Evolutionary conservation across 345 rosid genomes (phyloP).

Genomic region (Pelargonium nanum): DNA sequence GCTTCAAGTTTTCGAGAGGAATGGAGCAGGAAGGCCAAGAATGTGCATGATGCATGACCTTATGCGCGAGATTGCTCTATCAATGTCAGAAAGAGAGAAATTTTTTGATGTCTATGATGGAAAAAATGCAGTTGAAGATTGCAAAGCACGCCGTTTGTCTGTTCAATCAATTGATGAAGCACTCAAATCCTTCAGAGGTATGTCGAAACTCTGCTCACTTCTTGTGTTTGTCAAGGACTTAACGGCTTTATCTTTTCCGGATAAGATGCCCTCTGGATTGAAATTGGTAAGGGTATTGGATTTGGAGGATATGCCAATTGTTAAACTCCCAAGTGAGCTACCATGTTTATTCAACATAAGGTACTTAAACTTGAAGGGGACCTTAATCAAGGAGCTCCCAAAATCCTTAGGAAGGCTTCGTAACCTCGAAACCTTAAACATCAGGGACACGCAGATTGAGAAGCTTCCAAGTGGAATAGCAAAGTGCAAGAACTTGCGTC

Average conservation of each 20-base stretch:
- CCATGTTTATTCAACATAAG: slow-evolving; percentile 2
- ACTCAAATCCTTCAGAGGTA: slow-evolving; percentile 3
- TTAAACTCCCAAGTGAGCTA: background rate
- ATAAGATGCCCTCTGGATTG: slow-evolving; percentile 10
- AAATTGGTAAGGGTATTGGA: slow-evolving; percentile 16
- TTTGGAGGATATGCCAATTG: slow-evolving; percentile 3
- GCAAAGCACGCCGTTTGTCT: slow-evolving; percentile 18
- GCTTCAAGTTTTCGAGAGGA: slow-evolving; percentile 26
- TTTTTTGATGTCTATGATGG: slow-evolving; percentile 16
- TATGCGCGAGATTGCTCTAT: slow-evolving; percentile 27
- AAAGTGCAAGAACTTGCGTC: slow-evolving; percentile 1
- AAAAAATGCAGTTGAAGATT: slow-evolving; percentile 2
- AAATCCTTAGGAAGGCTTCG: background rate
- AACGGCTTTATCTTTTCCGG: background rate
- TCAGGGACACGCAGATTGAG: background rate
- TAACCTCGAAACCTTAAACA: background rate
- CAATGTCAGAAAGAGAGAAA: slow-evolving; percentile 13
- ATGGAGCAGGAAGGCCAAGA: slow-evolving; percentile 18
- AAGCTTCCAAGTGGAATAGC: slow-evolving; percentile 3
- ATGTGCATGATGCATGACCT: slow-evolving; percentile 33
- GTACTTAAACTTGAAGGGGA: background rate
- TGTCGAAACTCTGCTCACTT: slow-evolving; percentile 20
- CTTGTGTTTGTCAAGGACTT: slow-evolving; percentile 18
- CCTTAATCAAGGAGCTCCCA: background rate
- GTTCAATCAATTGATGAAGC: slow-evolving; percentile 8